Percentiles rank a stretch among this genome's conserved stretches.
phyloP scores from a whole-genome alignment of 768 basidiomycete genomes.

The Boletus reticulatus region DNA sequence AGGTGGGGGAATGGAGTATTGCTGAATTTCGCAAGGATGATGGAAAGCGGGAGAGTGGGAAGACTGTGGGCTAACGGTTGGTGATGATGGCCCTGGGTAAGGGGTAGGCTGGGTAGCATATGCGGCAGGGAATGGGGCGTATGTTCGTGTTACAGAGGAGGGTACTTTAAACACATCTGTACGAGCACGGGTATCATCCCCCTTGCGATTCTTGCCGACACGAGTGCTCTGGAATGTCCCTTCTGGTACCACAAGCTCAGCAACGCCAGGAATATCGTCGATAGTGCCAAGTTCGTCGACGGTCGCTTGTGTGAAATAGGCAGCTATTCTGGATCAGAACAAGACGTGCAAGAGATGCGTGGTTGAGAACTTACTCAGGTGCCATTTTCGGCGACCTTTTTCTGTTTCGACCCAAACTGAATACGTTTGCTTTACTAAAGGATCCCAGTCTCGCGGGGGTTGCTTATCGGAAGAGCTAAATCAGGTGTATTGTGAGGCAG shows the following conservation, averaged over 20 bases:
- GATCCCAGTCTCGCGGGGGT: constrained; percentile 62
- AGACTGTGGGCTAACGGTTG: constrained; percentile 22
- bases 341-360: neutral
- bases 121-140: constrained; percentile 40
- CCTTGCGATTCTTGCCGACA: constrained; percentile 47
- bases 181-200: constrained; percentile 37
- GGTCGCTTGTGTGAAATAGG: constrained; percentile 78
- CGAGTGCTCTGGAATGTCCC: constrained; percentile 70
- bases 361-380: constrained; percentile 57
- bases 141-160: constrained; percentile 36
- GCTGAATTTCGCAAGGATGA: constrained; percentile 23
- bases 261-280: constrained; percentile 60
- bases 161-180: constrained; percentile 32
- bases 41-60: constrained; percentile 22
- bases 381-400: constrained; percentile 74
- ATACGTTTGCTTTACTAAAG: constrained; percentile 80
- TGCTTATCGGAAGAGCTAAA: constrained; percentile 43
- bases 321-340: constrained; percentile 49
- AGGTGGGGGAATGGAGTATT: constrained; percentile 27
- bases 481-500: constrained; percentile 6
- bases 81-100: constrained; percentile 23
- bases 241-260: constrained; percentile 61
- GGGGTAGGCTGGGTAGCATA: constrained; percentile 28
- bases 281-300: constrained; percentile 70
- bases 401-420: constrained; percentile 72